These are phyloP conservation scores for Pholiota microspora DNA, from an alignment of 768 basidiomycete species.

Conservation along the genomic window DNA sequence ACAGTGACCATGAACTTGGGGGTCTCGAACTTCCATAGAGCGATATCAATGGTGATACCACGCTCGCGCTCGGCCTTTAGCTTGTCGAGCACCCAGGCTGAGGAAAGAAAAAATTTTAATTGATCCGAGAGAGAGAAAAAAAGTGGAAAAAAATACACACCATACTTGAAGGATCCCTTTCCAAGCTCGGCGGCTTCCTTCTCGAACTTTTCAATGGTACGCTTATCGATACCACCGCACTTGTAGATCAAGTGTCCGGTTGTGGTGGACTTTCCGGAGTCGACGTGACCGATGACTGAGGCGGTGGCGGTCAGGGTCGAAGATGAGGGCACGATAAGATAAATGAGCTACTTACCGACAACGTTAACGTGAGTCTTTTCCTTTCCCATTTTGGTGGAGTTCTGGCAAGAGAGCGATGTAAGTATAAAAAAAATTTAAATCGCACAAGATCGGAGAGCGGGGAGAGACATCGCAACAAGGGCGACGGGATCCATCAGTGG, in stretches of 20 bases:
- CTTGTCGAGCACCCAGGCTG: slow-evolving; percentile 99
- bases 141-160: slow-evolving; percentile 41
- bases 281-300: slow-evolving; percentile 96
- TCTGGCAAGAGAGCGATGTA: slow-evolving; percentile 32
- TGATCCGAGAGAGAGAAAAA: slow-evolving; percentile 15
- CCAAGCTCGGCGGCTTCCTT: slow-evolving; percentile 99
- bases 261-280: slow-evolving; percentile 99
- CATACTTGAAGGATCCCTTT: slow-evolving; percentile 98
- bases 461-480: slow-evolving; percentile 24
- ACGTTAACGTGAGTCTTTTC: slow-evolving; percentile 97
- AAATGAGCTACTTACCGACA: slow-evolving; percentile 65
- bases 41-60: slow-evolving; percentile 99
- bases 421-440: slow-evolving; percentile 29
- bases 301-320: slow-evolving; percentile 26
- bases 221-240: slow-evolving; percentile 99
- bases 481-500: slow-evolving; percentile 27
- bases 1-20: slow-evolving; percentile 94
- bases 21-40: slow-evolving; percentile 99
- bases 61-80: slow-evolving; percentile 99
- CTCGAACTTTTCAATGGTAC: slow-evolving; percentile 99
- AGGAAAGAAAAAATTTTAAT: slow-evolving; percentile 23
- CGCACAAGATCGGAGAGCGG: slow-evolving; percentile 21
- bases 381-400: slow-evolving; percentile 86
- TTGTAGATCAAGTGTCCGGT: slow-evolving; percentile 99
- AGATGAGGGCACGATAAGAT: slow-evolving; percentile 28